Conservation (phyloP, 805 yeast species). For the Saccharomyces jurei region DNA sequence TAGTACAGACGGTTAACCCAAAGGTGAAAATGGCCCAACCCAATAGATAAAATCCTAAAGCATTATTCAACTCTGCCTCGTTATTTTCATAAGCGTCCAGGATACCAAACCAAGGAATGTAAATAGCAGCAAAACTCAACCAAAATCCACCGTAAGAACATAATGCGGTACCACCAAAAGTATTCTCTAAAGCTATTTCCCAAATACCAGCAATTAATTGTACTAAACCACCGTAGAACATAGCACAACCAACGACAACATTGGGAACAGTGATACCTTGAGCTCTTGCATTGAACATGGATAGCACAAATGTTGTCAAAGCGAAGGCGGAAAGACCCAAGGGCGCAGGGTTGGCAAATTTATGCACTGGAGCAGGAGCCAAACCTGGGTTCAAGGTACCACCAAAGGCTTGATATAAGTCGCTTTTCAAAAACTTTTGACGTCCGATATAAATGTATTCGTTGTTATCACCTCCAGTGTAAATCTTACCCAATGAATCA, state of each 20-base stretch:
- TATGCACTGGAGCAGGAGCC: slow-evolving; percentile 48
- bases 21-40: slow-evolving; percentile 62
- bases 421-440: slow-evolving; percentile 55
- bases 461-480: slow-evolving; percentile 41
- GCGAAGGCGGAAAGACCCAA: slow-evolving; percentile 57
- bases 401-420: slow-evolving; percentile 63
- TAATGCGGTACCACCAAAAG: slow-evolving; percentile 61
- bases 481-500: slow-evolving; percentile 21
- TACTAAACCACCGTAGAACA: slow-evolving; percentile 55
- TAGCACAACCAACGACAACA: slow-evolving; percentile 48
- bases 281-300: slow-evolving; percentile 48
- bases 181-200: slow-evolving; percentile 56
- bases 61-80: slow-evolving; percentile 35
- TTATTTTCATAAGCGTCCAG: slow-evolving; percentile 40
- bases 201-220: slow-evolving; percentile 59
- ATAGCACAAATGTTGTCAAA: slow-evolving; percentile 51
- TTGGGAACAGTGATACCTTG: slow-evolving; percentile 45
- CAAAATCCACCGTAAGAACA: slow-evolving; percentile 64
- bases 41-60: slow-evolving; percentile 50
- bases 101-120: slow-evolving; percentile 54
- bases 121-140: slow-evolving; percentile 55
- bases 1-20: slow-evolving; percentile 44
- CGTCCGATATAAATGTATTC: slow-evolving; percentile 66
- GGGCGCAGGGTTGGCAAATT: slow-evolving; percentile 61
- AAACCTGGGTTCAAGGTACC: slow-evolving; percentile 74